Base-by-base conservation (phyloP, 257 asterid species). In the Fraxinus excelsior region DNA sequence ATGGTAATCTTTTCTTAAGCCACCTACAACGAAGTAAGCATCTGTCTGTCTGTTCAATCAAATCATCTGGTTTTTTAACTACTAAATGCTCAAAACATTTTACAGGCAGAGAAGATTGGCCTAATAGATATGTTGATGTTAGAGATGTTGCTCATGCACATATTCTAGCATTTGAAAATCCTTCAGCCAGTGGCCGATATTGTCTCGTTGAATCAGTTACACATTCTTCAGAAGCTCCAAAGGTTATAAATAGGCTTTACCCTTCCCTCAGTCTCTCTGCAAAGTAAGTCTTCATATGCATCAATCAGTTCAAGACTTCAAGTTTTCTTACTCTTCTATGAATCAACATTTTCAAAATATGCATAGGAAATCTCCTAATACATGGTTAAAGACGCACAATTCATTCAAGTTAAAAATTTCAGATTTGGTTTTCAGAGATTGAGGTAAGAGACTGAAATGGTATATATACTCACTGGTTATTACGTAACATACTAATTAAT, bases 121-220 rank as follows among this genome's bases (percentile, higher is more conserved):
- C 84, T 4, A 67, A 65, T 38, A 82, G 76, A 74, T 40, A 40
- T 40, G 49, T 40, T 25, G 95, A 90, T 73, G 90, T 88, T 64
- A 85, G 92, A 74, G 95, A 88, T 62, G 91, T 90, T 34, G 92
- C 84, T 28, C 76, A 80, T 53, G 91, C 90, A 14, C 95, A 90
- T 75, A 28, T 90, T 65, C 38, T 85, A 69, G 93, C 90, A 37
- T 75, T 87, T 9, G 90, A 88, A 90, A 84, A 78, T 25, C 74
- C 83, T 78, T 74, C 78, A 21, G 91, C 91, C 1, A 85, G 35
- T 9, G 90, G 93, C 4, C 72, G 96, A 75, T 87, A 85, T 74
- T 80, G 85, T 64, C 72, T 88, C 69, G 93, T 90, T 9, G 88
- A 84, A 19, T 78, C 74, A 69, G 88, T 87, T 37, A 62, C 85